phyloP scores from a whole-genome alignment of 2,329 filamentous ascomycete genomes.

The Colletotrichum filicis region DNA sequence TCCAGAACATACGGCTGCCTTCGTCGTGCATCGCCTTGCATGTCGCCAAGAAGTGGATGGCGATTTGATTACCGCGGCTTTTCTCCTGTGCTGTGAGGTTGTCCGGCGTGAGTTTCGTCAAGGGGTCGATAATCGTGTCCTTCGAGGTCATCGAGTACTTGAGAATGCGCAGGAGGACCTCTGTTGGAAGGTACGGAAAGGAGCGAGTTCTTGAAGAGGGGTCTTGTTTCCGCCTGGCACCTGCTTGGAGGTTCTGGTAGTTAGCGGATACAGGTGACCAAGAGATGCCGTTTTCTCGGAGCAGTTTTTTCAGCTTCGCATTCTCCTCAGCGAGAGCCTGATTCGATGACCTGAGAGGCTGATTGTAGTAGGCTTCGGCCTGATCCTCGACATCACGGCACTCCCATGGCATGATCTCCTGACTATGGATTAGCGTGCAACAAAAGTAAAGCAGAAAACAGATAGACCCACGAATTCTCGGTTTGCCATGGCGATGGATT shows the following conservation, averaged over 20 bases:
- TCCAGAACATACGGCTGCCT: constrained; percentile 61
- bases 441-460: background rate
- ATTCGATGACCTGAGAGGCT: constrained; percentile 59
- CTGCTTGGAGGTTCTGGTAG: constrained; percentile 37
- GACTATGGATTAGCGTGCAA: constrained; percentile 4
- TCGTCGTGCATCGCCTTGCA: constrained; percentile 62
- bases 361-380: constrained; percentile 59
- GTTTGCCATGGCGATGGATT: constrained; percentile 13
- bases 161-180: constrained; percentile 64
- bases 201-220: constrained; percentile 35
- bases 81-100: constrained; percentile 57
- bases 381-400: constrained; percentile 63
- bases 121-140: constrained; percentile 64
- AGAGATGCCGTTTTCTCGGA: constrained; percentile 62
- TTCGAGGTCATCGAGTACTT: constrained; percentile 61
- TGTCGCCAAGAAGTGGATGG: constrained; percentile 64
- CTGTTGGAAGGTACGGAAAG: constrained; percentile 60
- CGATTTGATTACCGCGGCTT: constrained; percentile 57
- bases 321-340: constrained; percentile 60
- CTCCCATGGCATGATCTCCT: constrained; percentile 58
- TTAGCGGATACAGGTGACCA: constrained; percentile 55
- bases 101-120: constrained; percentile 56
- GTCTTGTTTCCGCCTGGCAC: constrained; percentile 42
- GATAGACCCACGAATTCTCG: constrained; percentile 16
- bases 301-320: constrained; percentile 58